phyloP scores from a whole-genome alignment of 2,329 filamentous ascomycete species.

The Thielaviopsis musarum region DNA sequence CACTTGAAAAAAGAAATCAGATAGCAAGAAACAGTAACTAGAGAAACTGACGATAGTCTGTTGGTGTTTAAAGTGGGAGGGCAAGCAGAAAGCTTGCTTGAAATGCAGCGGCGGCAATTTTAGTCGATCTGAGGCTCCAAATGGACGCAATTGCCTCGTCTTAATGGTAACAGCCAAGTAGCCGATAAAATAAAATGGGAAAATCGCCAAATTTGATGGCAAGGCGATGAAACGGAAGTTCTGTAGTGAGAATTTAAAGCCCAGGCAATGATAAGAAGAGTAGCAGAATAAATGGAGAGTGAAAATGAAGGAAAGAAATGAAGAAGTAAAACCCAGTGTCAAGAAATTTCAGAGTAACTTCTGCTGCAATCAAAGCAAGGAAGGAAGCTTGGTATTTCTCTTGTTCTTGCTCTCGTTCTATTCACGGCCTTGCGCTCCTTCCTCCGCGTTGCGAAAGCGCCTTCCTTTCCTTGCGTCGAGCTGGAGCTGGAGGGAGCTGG shows the following conservation, averaged over 20 bases:
- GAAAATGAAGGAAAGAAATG: background rate
- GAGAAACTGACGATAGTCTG: background rate
- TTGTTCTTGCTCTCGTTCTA: too few relatives aligned
- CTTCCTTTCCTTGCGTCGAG: too few relatives aligned
- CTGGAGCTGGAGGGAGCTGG: too few relatives aligned
- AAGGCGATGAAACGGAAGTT: background rate
- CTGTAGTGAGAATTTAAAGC: background rate
- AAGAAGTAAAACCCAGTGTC: background rate
- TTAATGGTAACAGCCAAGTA: background rate
- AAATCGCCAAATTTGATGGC: background rate
- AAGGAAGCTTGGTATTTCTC: too few relatives aligned
- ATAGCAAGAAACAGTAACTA: background rate
- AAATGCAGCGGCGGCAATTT: background rate
- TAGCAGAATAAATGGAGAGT: background rate
- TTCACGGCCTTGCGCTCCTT: too few relatives aligned
- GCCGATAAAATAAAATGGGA: background rate
- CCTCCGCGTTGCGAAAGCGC: too few relatives aligned
- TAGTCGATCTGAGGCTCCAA: background rate
- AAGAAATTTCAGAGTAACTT: too few relatives aligned
- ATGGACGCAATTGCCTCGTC: background rate
- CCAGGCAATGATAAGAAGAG: background rate
- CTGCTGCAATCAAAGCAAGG: too few relatives aligned
- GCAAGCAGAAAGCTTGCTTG: background rate
- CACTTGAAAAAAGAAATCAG: background rate
- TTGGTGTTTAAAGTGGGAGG: background rate